Conservation (phyloP, 176 grass and related monocot species). For the Eleusine indica region DNA sequence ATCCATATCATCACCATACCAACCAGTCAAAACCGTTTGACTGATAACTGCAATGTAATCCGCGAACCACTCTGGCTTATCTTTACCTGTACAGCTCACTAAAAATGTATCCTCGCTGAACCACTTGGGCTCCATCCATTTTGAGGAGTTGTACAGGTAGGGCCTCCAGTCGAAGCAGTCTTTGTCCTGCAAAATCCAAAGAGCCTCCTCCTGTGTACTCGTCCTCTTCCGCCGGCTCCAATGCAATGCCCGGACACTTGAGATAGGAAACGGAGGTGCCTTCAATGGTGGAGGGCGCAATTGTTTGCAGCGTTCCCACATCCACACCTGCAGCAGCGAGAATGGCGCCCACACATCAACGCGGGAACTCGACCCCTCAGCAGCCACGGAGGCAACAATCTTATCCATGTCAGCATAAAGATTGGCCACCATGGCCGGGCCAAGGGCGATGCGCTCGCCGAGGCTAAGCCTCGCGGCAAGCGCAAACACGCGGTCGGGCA, state of each 20-base stretch:
- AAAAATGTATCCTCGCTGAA: slow-evolving; percentile 26
- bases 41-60: slow-evolving; percentile 52
- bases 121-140: slow-evolving; percentile 53
- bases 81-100: slow-evolving; percentile 37
- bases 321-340: slow-evolving; percentile 64
- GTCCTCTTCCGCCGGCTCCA: slow-evolving; percentile 45
- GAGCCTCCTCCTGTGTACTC: slow-evolving; percentile 25
- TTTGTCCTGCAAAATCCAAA: slow-evolving; percentile 41
- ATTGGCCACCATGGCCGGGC: slow-evolving; percentile 47
- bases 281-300: slow-evolving; percentile 35
- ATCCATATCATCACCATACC: slow-evolving; percentile 35
- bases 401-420: slow-evolving; percentile 54
- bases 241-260: slow-evolving; percentile 30
- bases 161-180: slow-evolving; percentile 54
- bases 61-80: slow-evolving; percentile 39
- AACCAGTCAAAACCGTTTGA: slow-evolving; percentile 40
- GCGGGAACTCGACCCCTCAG: background rate
- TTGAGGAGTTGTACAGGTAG: slow-evolving; percentile 40
- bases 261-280: slow-evolving; percentile 36
- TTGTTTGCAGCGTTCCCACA: slow-evolving; percentile 53
- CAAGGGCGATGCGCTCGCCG: slow-evolving; percentile 59
- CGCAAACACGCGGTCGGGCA: slow-evolving; percentile 38
- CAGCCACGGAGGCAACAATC: slow-evolving; percentile 1
- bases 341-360: slow-evolving; percentile 46
- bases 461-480: slow-evolving; percentile 54